phyloP scores from a whole-genome alignment of 2,329 filamentous ascomycete species.

The Nemania sp. region DNA sequence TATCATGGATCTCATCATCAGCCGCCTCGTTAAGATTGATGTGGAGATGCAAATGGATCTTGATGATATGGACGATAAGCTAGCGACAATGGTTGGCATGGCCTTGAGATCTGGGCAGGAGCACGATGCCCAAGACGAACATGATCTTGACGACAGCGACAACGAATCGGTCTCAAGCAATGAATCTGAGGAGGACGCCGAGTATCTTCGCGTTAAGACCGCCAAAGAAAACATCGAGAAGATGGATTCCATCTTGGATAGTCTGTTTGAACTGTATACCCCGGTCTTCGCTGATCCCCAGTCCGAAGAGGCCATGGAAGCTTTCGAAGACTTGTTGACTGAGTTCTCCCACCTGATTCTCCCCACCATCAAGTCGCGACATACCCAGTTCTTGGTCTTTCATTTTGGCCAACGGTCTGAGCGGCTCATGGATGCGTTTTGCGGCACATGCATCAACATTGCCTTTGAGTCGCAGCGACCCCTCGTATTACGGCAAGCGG shows the following conservation, averaged over 20 bases:
- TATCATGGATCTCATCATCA: slow-evolving; percentile 80
- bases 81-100: slow-evolving; percentile 72
- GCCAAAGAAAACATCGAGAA: slow-evolving; percentile 85
- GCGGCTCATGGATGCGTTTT: slow-evolving; percentile 78
- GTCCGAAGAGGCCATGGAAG: slow-evolving; percentile 68
- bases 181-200: slow-evolving; percentile 67
- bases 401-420: slow-evolving; percentile 87
- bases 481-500: slow-evolving; percentile 76
- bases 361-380: slow-evolving; percentile 86
- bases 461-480: slow-evolving; percentile 72
- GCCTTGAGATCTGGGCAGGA: slow-evolving; percentile 48
- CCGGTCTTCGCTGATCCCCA: slow-evolving; percentile 71
- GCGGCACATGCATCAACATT: slow-evolving; percentile 73
- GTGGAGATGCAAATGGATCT: slow-evolving; percentile 93
- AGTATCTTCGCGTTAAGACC: slow-evolving; percentile 66
- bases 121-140: slow-evolving; percentile 55
- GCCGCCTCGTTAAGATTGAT: slow-evolving; percentile 89
- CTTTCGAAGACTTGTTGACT: slow-evolving; percentile 76
- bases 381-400: slow-evolving; percentile 94
- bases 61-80: slow-evolving; percentile 88
- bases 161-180: slow-evolving; percentile 72
- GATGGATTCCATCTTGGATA: slow-evolving; percentile 86
- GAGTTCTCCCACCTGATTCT: slow-evolving; percentile 89
- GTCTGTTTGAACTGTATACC: slow-evolving; percentile 82
- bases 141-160: slow-evolving; percentile 63